A percentile compares a stretch with the other conserved stretches of the same genome.
Evolutionary conservation across 345 rosid genomes (phyloP).

Genomic region (Aquilaria malaccensis): DNA sequence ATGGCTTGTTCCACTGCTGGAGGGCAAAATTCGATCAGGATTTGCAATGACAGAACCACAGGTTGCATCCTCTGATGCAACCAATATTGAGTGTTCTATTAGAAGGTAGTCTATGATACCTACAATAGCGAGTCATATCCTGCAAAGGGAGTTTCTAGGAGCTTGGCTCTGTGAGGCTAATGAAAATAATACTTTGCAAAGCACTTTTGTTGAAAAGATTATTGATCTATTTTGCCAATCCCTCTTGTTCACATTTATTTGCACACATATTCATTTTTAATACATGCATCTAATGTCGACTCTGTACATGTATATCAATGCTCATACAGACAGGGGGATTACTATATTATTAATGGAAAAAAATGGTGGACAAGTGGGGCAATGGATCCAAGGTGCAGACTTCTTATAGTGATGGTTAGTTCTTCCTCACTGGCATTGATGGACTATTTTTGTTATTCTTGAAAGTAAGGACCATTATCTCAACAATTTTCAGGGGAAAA

Average conservation of each 20-base stretch:
- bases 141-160: too few species aligned
- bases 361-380: slow-evolving; percentile 99
- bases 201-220: background rate
- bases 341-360: slow-evolving; percentile 74
- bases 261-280: background rate
- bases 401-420: slow-evolving; percentile 96
- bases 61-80: slow-evolving; percentile 99
- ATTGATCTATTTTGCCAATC: slow-evolving; percentile 5
- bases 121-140: too few species aligned
- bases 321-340: slow-evolving; percentile 66
- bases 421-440: slow-evolving; percentile 4
- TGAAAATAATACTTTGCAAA: too few species aligned
- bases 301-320: slow-evolving; percentile 13
- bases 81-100: slow-evolving; percentile 94
- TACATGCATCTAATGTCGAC: background rate
- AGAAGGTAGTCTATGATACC: slow-evolving; percentile 36
- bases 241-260: background rate
- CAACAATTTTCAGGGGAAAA: slow-evolving; percentile 65
- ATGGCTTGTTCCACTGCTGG: slow-evolving; percentile 92
- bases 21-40: slow-evolving; percentile 92
- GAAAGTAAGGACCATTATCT: slow-evolving; percentile 5
- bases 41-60: slow-evolving; percentile 99
- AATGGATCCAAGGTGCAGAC: slow-evolving; percentile 96
- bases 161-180: too few species aligned
- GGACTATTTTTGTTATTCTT: slow-evolving; percentile 5